A percentile compares a stretch with the other conserved stretches of the same genome.
Evolutionary conservation across 2,329 filamentous ascomycete species (phyloP).

Genomic region (Herpotrichia juniperi): DNA sequence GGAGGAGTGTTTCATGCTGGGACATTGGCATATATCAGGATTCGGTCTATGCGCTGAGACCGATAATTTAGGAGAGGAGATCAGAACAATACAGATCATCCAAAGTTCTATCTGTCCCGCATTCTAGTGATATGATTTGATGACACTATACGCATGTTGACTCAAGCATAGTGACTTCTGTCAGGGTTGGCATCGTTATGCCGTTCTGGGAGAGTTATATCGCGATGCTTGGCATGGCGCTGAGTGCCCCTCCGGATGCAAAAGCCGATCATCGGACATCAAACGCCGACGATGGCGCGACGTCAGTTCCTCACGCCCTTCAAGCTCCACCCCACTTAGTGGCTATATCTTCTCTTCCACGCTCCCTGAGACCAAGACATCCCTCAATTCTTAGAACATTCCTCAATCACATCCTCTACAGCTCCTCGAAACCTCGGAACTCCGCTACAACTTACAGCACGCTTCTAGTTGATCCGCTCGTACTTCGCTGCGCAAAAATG

Average conservation of each 20-base stretch:
- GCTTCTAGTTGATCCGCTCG: background rate
- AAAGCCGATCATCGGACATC: background rate
- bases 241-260: background rate
- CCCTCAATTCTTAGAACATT: background rate
- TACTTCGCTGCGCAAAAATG: conserved; percentile 18
- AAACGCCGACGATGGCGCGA: background rate
- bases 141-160: background rate
- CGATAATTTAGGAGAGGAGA: background rate
- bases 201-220: too few relatives aligned
- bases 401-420: background rate
- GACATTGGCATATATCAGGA: background rate
- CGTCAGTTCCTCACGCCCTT: background rate
- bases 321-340: background rate
- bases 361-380: background rate
- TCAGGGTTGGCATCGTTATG: too few relatives aligned
- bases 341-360: background rate
- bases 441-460: too few relatives aligned
- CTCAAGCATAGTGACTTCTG: too few relatives aligned
- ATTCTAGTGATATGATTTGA: background rate
- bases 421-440: too few relatives aligned
- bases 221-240: conserved; percentile 7
- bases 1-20: background rate
- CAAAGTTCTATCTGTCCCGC: too few relatives aligned
- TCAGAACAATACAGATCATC: background rate
- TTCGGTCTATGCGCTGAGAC: background rate